These are phyloP conservation scores for Dryadomyces quercivorus DNA, from an alignment of 2,329 filamentous ascomycete species.

Conservation along the genomic window DNA sequence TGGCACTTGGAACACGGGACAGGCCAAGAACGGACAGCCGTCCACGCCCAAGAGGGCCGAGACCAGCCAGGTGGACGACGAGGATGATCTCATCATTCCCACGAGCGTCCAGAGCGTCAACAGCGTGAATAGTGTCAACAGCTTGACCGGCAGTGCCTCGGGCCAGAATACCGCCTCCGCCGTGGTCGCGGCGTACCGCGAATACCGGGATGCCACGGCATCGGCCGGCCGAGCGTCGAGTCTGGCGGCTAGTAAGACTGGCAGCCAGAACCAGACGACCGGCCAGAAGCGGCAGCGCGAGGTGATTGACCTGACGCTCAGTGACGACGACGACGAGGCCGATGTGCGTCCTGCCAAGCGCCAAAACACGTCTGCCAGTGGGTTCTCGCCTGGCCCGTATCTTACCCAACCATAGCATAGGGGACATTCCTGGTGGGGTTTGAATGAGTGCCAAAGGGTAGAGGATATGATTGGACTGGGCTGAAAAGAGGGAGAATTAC, in stretches of 20 bases:
- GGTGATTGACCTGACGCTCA: slow-evolving; percentile 48
- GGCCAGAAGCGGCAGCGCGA: slow-evolving; percentile 33
- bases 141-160: neutral
- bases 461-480: neutral
- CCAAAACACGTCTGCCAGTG: slow-evolving; percentile 16
- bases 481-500: neutral
- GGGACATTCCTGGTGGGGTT: neutral
- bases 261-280: neutral
- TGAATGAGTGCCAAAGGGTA: neutral
- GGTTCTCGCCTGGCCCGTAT: neutral
- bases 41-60: slow-evolving; percentile 2
- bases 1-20: slow-evolving; percentile 53
- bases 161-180: neutral
- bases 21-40: slow-evolving; percentile 16
- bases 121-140: neutral
- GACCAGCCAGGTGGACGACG: slow-evolving; percentile 21
- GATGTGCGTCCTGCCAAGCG: slow-evolving; percentile 34
- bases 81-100: slow-evolving; percentile 28
- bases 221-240: neutral
- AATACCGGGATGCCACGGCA: neutral
- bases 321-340: slow-evolving; percentile 35
- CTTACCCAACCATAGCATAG: neutral
- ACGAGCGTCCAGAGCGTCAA: neutral
- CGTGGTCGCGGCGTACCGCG: neutral
- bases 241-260: neutral